Conservation (phyloP, 2,329 filamentous ascomycete species). For the Pseudogymnoascus sp. region DNA sequence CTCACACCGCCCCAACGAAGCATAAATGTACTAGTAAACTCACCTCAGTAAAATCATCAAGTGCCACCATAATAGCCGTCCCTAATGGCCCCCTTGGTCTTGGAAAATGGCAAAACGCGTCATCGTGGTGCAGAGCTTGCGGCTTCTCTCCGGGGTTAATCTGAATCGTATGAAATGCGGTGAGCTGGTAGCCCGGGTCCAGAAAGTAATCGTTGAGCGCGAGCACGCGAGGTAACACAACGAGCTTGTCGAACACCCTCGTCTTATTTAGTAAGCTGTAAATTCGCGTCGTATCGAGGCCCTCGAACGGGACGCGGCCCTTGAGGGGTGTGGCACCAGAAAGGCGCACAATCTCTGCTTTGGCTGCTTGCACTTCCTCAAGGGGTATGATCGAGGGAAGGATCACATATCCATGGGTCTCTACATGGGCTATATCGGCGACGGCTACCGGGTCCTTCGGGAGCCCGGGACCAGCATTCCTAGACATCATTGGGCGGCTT, state of each 20-base stretch:
- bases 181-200: conserved; percentile 31
- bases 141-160: conserved; percentile 31
- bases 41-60: conserved; percentile 26
- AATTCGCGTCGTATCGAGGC: conserved; percentile 32
- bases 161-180: conserved; percentile 32
- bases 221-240: conserved; percentile 31
- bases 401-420: conserved; percentile 32
- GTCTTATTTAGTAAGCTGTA: conserved; percentile 36
- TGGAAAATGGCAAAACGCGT: conserved; percentile 25
- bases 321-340: conserved; percentile 27
- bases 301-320: conserved; percentile 34
- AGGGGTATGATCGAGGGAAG: conserved; percentile 29
- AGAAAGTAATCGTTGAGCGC: conserved; percentile 36
- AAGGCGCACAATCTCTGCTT: conserved; percentile 30
- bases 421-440: background rate
- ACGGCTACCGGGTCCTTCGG: background rate
- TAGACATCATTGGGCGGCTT: background rate
- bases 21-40: background rate
- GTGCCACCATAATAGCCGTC: conserved; percentile 27
- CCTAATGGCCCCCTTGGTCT: conserved; percentile 27
- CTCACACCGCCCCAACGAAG: background rate
- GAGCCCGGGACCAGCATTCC: background rate
- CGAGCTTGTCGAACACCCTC: conserved; percentile 33
- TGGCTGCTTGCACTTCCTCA: conserved; percentile 28
- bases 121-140: conserved; percentile 33